phyloP scores from a whole-genome alignment of 140 eudicot genomes.

The Erigeron philadelphicus region DNA sequence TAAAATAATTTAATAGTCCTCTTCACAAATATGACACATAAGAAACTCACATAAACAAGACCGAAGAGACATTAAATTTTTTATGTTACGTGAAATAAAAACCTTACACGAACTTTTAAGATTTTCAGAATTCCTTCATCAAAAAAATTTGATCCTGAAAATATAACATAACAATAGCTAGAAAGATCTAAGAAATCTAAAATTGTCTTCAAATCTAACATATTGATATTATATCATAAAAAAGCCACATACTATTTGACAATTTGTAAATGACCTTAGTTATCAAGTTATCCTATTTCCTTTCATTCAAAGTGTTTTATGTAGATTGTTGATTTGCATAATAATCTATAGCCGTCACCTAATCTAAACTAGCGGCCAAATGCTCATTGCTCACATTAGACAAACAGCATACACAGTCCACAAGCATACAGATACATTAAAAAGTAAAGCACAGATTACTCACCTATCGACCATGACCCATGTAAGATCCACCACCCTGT shows the following conservation, averaged over 20 bases:
- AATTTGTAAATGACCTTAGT: not conserved
- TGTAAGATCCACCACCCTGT: conserved; percentile 72
- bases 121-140: too few species aligned
- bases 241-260: not conserved
- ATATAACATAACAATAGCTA: too few species aligned
- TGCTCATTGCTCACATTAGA: not conserved
- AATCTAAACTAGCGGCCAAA: not conserved
- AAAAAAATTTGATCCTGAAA: too few species aligned
- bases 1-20: too few species aligned
- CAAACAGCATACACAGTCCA: not conserved
- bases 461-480: conserved; percentile 83
- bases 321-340: conserved; percentile 5
- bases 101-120: too few species aligned
- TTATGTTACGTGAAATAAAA: too few species aligned
- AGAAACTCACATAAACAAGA: too few species aligned
- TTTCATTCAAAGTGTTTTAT: not conserved
- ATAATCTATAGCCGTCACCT: conserved; percentile 9
- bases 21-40: too few species aligned
- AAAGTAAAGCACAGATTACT: conserved; percentile 18
- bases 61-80: too few species aligned
- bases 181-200: too few species aligned
- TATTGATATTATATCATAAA: too few species aligned
- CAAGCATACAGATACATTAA: conserved; percentile 18
- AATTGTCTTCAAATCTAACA: too few species aligned
- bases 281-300: not conserved